Evolutionary conservation across 495 filamentous ascomycete genomes (phyloP).

Genomic region (Pseudoneurospora amorphoporcata): DNA sequence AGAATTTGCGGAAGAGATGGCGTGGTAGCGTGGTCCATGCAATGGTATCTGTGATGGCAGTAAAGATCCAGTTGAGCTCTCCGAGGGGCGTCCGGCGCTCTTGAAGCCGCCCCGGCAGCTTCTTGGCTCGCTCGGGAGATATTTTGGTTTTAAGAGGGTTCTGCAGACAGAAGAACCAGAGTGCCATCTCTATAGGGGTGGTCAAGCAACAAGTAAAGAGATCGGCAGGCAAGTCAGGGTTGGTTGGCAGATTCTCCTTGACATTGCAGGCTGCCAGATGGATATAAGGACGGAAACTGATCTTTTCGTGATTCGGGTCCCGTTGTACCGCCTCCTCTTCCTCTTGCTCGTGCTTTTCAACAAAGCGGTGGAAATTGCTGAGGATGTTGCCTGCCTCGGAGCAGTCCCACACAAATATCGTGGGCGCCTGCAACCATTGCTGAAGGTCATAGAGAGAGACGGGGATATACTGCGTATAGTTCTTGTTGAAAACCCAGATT

Average conservation of each 20-base stretch:
- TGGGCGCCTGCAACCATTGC: conserved; percentile 89
- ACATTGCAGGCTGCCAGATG: conserved; percentile 87
- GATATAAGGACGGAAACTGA: conserved; percentile 60
- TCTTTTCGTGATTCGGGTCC: conserved; percentile 62
- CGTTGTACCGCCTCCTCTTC: conserved; percentile 58
- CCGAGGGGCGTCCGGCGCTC: conserved; percentile 92
- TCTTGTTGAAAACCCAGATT: conserved; percentile 99
- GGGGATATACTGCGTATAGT: conserved; percentile 97
- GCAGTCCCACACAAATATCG: conserved; percentile 95
- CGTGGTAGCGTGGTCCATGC: conserved; percentile 92
- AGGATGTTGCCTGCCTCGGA: conserved; percentile 94
- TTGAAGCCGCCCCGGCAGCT: conserved; percentile 73
- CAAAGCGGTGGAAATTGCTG: conserved; percentile 84
- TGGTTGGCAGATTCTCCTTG: conserved; percentile 90
- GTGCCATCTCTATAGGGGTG: conserved; percentile 91
- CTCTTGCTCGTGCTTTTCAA: conserved; percentile 85
- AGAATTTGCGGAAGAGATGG: conserved; percentile 88
- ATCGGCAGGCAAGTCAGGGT: conserved; percentile 87
- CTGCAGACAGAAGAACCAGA: conserved; percentile 89
- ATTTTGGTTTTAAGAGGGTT: conserved; percentile 72
- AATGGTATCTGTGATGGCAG: conserved; percentile 97
- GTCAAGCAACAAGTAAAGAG: conserved; percentile 94
- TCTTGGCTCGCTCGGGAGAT: conserved; percentile 68
- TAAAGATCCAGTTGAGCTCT: conserved; percentile 99
- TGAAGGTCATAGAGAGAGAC: conserved; percentile 94